Percentiles rank a stretch among this genome's conserved stretches.
Conservation (phyloP, 2,329 filamentous ascomycete species). For the Pseudogymnoascus sp. region DNA sequence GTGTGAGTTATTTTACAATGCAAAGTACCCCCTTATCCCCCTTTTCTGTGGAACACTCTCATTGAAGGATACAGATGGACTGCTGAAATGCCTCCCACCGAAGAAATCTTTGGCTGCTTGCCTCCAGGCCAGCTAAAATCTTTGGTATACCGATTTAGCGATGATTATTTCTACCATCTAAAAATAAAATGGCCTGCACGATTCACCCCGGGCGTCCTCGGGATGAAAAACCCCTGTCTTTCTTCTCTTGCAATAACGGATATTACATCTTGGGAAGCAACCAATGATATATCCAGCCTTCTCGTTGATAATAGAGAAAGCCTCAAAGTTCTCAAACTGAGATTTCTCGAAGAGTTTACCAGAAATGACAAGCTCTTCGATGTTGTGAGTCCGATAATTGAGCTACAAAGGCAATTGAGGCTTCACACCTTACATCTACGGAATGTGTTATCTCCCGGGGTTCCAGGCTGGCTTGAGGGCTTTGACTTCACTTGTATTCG, state of each 20-base stretch:
- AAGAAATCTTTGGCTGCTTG: not conserved
- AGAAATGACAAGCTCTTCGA: not conserved
- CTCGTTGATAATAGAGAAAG: not conserved
- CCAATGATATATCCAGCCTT: not conserved
- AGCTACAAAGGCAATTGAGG: not conserved
- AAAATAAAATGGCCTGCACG: not conserved
- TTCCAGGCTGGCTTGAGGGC: not conserved
- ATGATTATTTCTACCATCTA: not conserved
- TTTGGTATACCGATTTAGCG: not conserved
- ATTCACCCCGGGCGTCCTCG: not conserved
- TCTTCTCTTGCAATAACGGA: not conserved
- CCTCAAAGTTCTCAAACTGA: not conserved
- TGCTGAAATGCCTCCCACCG: not conserved
- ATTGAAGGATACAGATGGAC: not conserved
- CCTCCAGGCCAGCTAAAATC: not conserved
- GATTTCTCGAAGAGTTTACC: not conserved
- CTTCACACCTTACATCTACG: not conserved
- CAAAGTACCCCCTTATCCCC: not conserved
- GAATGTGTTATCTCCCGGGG: not conserved
- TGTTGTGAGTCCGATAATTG: not conserved
- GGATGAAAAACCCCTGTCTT: not conserved
- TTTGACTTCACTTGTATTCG: not conserved
- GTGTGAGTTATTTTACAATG: not conserved
- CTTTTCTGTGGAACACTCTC: not conserved
- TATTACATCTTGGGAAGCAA: not conserved